Evolutionary conservation across 805 yeast species (phyloP).

Genomic region (Lachancea sp.): DNA sequence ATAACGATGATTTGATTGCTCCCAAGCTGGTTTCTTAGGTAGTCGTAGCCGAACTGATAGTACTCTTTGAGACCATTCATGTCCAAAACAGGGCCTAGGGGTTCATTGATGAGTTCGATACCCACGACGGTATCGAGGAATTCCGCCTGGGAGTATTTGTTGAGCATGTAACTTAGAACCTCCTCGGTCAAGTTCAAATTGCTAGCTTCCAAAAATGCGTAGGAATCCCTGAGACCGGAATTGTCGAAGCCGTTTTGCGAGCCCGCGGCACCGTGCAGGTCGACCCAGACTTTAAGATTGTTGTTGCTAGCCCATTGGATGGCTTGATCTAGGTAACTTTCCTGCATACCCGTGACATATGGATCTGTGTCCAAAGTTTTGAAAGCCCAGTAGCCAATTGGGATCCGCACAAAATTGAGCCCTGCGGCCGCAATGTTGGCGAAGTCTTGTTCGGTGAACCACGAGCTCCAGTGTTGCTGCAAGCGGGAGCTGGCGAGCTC

Average conservation of each 20-base stretch:
- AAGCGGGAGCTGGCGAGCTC: slow-evolving; percentile 48
- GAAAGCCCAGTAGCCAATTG: slow-evolving; percentile 95
- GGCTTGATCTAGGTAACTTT: slow-evolving; percentile 64
- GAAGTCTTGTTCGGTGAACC: slow-evolving; percentile 71
- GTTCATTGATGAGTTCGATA: slow-evolving; percentile 83
- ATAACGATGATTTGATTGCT: slow-evolving; percentile 54
- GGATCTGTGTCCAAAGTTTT: slow-evolving; percentile 59
- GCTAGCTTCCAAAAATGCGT: slow-evolving; percentile 45
- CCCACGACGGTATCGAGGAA: slow-evolving; percentile 74
- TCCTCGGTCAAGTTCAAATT: slow-evolving; percentile 49
- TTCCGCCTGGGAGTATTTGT: slow-evolving; percentile 55
- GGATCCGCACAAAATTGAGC: slow-evolving; percentile 80
- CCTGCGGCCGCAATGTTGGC: slow-evolving; percentile 52
- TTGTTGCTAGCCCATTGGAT: slow-evolving; percentile 63
- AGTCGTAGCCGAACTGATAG: slow-evolving; percentile 55
- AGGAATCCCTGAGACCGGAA: slow-evolving; percentile 71
- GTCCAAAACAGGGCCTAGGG: slow-evolving; percentile 66
- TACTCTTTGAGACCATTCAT: slow-evolving; percentile 52
- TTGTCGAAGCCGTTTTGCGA: slow-evolving; percentile 95
- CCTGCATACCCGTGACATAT: slow-evolving; percentile 73
- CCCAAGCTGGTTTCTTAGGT: slow-evolving; percentile 47
- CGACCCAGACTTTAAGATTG: slow-evolving; percentile 77
- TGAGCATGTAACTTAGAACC: slow-evolving; percentile 48
- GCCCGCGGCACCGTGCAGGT: slow-evolving; percentile 94
- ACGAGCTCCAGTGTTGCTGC: slow-evolving; percentile 69